Conservation (phyloP, 2,329 filamentous ascomycete species). For the Sordariomycetes sp. region DNA sequence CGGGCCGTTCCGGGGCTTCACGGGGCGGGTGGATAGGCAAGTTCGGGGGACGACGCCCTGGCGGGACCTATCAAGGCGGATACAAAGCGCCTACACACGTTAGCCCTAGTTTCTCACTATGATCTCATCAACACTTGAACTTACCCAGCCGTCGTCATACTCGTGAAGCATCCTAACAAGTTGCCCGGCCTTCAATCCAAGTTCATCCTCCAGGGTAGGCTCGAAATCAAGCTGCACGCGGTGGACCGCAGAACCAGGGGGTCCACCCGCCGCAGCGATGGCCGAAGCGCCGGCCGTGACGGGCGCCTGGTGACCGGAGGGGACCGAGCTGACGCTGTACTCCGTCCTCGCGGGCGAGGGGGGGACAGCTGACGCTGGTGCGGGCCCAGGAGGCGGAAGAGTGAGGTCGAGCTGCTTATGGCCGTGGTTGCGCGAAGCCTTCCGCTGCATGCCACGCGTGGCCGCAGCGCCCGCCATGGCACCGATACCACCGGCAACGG, state of each 20-base stretch:
- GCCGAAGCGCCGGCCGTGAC: conserved; percentile 43
- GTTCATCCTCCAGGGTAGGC: conserved; percentile 85
- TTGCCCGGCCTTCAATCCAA: conserved; percentile 70
- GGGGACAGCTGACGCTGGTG: conserved; percentile 24
- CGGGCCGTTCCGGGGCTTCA: conserved; percentile 61
- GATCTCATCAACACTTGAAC: conserved; percentile 15
- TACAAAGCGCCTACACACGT: conserved; percentile 65
- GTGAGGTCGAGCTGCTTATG: conserved; percentile 45
- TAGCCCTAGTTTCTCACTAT: conserved; percentile 11
- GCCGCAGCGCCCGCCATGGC: conserved; percentile 24
- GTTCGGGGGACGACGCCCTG: conserved; percentile 92
- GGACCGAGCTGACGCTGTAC: conserved; percentile 45
- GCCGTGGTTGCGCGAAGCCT: conserved; percentile 43
- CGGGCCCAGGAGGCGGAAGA: conserved; percentile 15
- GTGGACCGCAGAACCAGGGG: conserved; percentile 58
- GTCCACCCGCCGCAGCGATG: conserved; percentile 52
- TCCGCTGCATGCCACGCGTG: conserved; percentile 34
- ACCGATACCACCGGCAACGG: conserved; percentile 10
- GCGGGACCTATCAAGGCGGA: conserved; percentile 77
- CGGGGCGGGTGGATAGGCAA: conserved; percentile 82
- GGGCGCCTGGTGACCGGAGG: conserved; percentile 31
- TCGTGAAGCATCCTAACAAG: conserved; percentile 85
- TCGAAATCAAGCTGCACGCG: conserved; percentile 91
- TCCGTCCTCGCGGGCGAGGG: conserved; percentile 54
- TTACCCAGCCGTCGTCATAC: conserved; percentile 97